Evolutionary conservation across 768 basidiomycete species (phyloP).

Genomic region (Mycena pura): DNA sequence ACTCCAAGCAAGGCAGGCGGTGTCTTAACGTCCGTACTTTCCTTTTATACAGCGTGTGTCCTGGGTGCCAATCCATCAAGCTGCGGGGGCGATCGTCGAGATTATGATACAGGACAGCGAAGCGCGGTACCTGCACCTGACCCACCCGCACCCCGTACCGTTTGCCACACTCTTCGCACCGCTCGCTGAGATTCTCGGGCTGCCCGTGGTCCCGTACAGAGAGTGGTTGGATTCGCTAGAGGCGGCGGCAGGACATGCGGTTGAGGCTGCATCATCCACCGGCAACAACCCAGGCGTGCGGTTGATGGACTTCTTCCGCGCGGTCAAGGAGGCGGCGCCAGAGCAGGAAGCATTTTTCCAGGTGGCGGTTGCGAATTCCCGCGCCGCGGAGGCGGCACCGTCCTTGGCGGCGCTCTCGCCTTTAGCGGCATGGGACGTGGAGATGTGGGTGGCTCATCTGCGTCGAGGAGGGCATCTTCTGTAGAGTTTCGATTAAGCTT

Average conservation of each 20-base stretch:
- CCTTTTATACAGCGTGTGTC: conserved; percentile 24
- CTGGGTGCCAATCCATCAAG: conserved; percentile 34
- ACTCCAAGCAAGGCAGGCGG: too few species aligned
- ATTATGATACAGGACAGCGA: not conserved
- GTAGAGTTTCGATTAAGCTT: too few species aligned
- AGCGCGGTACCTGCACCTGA: not conserved
- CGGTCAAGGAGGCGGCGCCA: not conserved
- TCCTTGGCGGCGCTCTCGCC: not conserved
- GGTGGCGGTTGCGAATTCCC: not conserved
- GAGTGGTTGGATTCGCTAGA: not conserved
- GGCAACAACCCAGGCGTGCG: not conserved
- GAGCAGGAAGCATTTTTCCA: not conserved
- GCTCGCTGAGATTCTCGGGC: not conserved
- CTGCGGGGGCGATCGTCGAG: not conserved
- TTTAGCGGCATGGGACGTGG: not conserved
- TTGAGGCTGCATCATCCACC: not conserved
- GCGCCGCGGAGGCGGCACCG: not conserved
- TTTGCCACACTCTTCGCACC: not conserved
- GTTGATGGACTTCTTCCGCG: not conserved
- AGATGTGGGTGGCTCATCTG: not conserved
- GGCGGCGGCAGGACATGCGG: not conserved
- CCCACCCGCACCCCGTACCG: not conserved
- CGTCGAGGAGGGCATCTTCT: not conserved
- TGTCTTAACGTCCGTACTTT: too few species aligned
- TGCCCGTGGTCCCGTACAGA: not conserved